phyloP scores from a whole-genome alignment of 441 rosid genomes.

The Lepidium campestre region DNA sequence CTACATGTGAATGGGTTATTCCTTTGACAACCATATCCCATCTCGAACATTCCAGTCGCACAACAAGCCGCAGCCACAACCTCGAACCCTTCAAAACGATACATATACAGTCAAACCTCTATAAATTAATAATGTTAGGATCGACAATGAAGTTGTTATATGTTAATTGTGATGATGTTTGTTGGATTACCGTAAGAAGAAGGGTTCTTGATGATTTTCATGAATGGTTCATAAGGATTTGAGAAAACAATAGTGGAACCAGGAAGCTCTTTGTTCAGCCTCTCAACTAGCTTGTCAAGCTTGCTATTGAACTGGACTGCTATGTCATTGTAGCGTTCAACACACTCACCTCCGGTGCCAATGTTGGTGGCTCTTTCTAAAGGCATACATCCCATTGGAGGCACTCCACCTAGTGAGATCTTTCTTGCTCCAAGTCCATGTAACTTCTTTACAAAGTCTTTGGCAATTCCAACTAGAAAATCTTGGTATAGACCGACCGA shows the following conservation, averaged over 20 bases:
- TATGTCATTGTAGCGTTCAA: constrained; percentile 37
- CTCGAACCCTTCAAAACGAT: constrained; percentile 30
- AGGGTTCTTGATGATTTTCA: constrained; percentile 41
- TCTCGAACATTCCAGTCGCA: constrained; percentile 59
- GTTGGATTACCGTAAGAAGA: constrained; percentile 24
- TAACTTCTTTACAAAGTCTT: constrained; percentile 36
- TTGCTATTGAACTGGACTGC: constrained; percentile 49
- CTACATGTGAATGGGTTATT: constrained; percentile 40
- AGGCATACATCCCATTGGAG: constrained; percentile 78
- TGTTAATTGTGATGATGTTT: too few species aligned
- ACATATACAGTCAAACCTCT: too few species aligned
- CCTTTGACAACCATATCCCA: constrained; percentile 51
- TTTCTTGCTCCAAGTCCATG: constrained; percentile 55
- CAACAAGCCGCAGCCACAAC: constrained; percentile 45
- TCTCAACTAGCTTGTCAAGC: constrained; percentile 29
- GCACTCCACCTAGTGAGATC: constrained; percentile 55
- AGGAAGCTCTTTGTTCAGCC: constrained; percentile 37
- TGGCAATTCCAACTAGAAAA: constrained; percentile 40
- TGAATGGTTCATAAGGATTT: constrained; percentile 40
- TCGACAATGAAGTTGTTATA: too few species aligned
- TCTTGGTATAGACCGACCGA: constrained; percentile 34
- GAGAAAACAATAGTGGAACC: constrained; percentile 44
- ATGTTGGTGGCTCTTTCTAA: constrained; percentile 52
- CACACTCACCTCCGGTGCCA: constrained; percentile 34
- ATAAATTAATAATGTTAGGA: too few species aligned